Evolutionary conservation across 164 flowering plant genomes (phyloP), one percentile per base, ranked within the genome.

Genomic region (Kalanchoe fedtschenkoi): DNA sequence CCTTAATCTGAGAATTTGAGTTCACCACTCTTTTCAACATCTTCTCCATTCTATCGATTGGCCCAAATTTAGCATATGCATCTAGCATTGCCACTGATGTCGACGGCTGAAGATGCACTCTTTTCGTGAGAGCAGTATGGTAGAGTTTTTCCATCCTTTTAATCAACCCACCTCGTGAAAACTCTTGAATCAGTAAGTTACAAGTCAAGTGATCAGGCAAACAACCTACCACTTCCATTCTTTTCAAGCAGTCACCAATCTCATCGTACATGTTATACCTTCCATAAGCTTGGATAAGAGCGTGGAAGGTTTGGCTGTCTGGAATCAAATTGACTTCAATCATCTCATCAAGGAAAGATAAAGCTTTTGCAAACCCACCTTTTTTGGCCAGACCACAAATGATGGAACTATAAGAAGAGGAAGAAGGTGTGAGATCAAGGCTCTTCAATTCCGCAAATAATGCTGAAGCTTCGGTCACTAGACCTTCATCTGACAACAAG

Each of bases 41-140:
- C 39, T 68, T 73, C 65, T 85, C 84, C 85, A 83, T 81, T 77
- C 80, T 77, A 30, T 71, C 78, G 44, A 81, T 11, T 21, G 76
- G 64, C 54, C 82, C 80, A 34, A 78, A 71, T 41, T 63, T 69
- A 3, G 77, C 73, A 74, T 85, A 83, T 33, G 77, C 82, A 58
- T 83, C 91, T 28, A 83, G 79, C 84, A 85, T 81, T 33, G 80
- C 72, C n/a, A 80, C 54, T 72, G 78, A 66, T 44, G 85, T 72
- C 1, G 75, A 72, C 19, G 79, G 35, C 34, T 75, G 74, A 68
- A 78, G 65, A 55, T 38, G 62, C 83, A 80, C 72, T 69, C 47
- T 33, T 64, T 71, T 78, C 26, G 77, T 67, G 15, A 66, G 70
- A 51, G 76, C 44, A 33, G 70, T 70, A 54, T 54, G 76, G 64